Conservation (phyloP, 192 early-diverging fungal genomes). For the Phycomyces blakesleeanus region DNA sequence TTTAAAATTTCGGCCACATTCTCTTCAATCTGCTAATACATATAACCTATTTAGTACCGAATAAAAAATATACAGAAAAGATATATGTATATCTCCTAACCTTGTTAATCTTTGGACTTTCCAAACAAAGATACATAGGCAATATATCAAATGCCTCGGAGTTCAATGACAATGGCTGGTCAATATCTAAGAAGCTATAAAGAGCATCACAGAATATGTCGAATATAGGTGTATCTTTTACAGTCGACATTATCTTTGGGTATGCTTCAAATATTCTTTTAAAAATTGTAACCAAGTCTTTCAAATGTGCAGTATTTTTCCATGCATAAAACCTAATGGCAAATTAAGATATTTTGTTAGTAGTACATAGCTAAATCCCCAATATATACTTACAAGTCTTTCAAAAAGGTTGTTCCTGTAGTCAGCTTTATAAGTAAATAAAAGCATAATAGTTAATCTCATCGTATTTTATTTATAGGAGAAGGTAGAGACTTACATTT, state of each 20-base stretch:
- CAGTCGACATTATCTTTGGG: conserved; percentile 35
- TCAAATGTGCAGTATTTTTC: conserved; percentile 5
- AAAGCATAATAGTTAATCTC: background rate
- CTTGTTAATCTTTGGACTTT: conserved; percentile 22
- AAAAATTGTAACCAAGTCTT: conserved; percentile 42
- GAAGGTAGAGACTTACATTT: no score
- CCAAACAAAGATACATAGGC: conserved; percentile 40
- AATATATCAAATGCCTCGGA: conserved; percentile 46
- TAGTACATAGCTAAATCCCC: background rate
- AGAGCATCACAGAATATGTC: conserved; percentile 37
- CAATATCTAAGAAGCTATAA: conserved; percentile 33
- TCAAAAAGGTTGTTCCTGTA: conserved; percentile 23
- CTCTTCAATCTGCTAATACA: no score
- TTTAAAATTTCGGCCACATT: no score
- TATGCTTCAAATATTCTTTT: conserved; percentile 44
- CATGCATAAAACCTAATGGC: conserved; percentile 21
- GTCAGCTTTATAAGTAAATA: conserved; percentile 17
- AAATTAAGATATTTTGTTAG: background rate
- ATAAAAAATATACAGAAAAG: no score
- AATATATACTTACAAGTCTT: conserved; percentile 31
- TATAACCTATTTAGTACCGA: no score
- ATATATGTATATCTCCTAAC: conserved; percentile 2
- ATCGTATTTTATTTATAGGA: no score
- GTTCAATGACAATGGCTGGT: conserved; percentile 33
- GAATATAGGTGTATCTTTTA: conserved; percentile 28